Conservation (phyloP, 2,329 filamentous ascomycete species). For the Xylariaceae sp. region DNA sequence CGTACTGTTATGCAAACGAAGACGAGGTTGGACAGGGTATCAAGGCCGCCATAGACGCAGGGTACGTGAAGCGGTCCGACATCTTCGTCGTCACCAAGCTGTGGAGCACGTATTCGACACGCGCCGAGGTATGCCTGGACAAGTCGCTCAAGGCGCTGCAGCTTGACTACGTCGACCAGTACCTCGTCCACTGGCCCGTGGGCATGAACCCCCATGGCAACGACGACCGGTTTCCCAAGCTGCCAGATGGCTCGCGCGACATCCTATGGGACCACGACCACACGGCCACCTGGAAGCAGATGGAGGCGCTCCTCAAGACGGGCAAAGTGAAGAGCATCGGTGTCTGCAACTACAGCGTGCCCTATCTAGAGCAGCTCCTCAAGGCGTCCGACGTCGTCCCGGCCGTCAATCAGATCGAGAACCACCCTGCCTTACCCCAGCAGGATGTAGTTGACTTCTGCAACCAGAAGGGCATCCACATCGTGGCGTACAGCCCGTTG, state of each 20-base stretch:
- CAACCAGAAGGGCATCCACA: conserved; percentile 61
- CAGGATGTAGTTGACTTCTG: conserved; percentile 66
- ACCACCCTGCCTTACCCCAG: conserved; percentile 66
- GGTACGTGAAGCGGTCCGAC: conserved; percentile 67
- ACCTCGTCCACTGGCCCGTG: conserved; percentile 78
- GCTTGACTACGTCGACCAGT: conserved; percentile 76
- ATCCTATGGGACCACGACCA: conserved; percentile 65
- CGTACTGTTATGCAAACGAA: conserved; percentile 77
- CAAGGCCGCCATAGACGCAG: conserved; percentile 63
- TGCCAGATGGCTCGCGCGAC: conserved; percentile 67
- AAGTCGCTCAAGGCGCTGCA: conserved; percentile 69
- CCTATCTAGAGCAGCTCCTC: conserved; percentile 51
- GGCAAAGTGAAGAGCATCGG: conserved; percentile 53
- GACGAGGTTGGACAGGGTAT: conserved; percentile 76
- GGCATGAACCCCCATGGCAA: conserved; percentile 74
- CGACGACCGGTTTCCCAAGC: conserved; percentile 69
- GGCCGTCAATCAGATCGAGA: conserved; percentile 69
- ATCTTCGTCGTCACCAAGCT: conserved; percentile 82
- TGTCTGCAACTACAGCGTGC: conserved; percentile 54
- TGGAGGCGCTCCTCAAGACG: conserved; percentile 59
- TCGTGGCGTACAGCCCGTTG: conserved; percentile 67
- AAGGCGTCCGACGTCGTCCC: conserved; percentile 49
- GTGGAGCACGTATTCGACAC: conserved; percentile 73
- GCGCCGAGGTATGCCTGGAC: conserved; percentile 63
- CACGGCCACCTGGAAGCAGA: conserved; percentile 69